Evolutionary conservation across 1,139 yeast species (phyloP).

Genomic region (Blastobotrys niveus): DNA sequence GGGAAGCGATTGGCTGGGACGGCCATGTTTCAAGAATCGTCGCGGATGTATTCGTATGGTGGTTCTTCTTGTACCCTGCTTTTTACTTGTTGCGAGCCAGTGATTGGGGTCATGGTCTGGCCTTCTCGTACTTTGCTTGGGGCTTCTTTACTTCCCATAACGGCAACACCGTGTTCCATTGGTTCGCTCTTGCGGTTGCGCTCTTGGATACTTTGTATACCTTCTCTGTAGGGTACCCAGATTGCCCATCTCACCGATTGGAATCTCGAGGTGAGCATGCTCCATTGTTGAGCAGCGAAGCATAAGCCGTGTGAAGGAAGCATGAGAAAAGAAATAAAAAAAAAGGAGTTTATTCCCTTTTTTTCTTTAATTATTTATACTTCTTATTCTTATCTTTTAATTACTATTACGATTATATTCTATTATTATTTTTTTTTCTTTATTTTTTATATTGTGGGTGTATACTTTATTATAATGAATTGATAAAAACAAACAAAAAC

Average conservation of each 20-base stretch:
- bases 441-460: too few species aligned
- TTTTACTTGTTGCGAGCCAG: constrained; percentile 52
- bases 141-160: constrained; percentile 8
- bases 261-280: constrained; percentile 14
- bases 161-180: constrained; percentile 14
- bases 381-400: neutral
- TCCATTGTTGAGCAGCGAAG: constrained; percentile 15
- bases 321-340: neutral
- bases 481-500: too few species aligned
- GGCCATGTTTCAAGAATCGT: constrained; percentile 55
- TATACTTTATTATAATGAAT: too few species aligned
- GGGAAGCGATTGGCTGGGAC: constrained; percentile 46
- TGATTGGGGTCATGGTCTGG: constrained; percentile 68
- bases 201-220: constrained; percentile 11
- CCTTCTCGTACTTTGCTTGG: constrained; percentile 38
- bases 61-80: constrained; percentile 61
- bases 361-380: neutral
- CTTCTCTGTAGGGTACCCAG: constrained; percentile 16
- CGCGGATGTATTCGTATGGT: constrained; percentile 74
- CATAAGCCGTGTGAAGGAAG: too few species aligned
- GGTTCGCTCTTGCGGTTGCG: constrained; percentile 14
- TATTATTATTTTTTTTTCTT: neutral
- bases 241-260: constrained; percentile 10
- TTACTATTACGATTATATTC: neutral
- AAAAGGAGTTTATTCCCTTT: neutral